Base-by-base conservation (phyloP, 2,329 filamentous ascomycete genomes). In the Trichophyton simii region DNA sequence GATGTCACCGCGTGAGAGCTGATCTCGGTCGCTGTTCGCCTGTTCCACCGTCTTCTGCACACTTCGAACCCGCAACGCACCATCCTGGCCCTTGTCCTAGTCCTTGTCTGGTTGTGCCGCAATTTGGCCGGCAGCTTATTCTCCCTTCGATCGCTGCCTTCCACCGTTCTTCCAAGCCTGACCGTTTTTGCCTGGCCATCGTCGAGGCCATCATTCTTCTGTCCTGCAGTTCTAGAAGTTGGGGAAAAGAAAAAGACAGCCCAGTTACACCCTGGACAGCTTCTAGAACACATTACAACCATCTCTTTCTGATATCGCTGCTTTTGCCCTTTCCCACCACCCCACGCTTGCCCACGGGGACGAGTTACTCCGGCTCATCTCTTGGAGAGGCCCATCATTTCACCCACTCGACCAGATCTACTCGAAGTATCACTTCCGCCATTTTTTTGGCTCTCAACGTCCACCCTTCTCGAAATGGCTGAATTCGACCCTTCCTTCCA, bases 401-500 rank as follows among this genome's bases (percentile, higher is more conserved):
- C 18, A 8, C 28, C 50, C 50, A 20, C 50, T 54, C 13, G 22
- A 31, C 15, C 22, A 7, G n/a, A 44, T 44, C 34, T 38, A 38
- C 34, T 38, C 4, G 9, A 38, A 38, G 28, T 31, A 28, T 31
- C 50, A 18, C 25, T 31, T 25, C 9, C 25, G 13, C 2, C 22
- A 25, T 20, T 20, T 46, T 44, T 22, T 31, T 31, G 5, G 20
- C 48, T 50, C 44, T 22, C 58, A 60, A 67, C 61, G 25, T 31
- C 28, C 15, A 20, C 28, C n/a, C n/a, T 7, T 2, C 4, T 55
- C 50, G 50, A 18, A 59, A 77, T 76, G 73, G 68, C 72, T 55
- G 71, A 75, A 64, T 73, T 69, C 64, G 71, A 72, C 61, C 68
- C 73, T 54, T 67, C 76, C 41, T 76, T 74, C 62, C 72, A 76